A percentile compares a stretch with the other conserved stretches of the same genome.
Evolutionary conservation across 2,329 filamentous ascomycete species (phyloP).

Genomic region (Epichloe elymi): DNA sequence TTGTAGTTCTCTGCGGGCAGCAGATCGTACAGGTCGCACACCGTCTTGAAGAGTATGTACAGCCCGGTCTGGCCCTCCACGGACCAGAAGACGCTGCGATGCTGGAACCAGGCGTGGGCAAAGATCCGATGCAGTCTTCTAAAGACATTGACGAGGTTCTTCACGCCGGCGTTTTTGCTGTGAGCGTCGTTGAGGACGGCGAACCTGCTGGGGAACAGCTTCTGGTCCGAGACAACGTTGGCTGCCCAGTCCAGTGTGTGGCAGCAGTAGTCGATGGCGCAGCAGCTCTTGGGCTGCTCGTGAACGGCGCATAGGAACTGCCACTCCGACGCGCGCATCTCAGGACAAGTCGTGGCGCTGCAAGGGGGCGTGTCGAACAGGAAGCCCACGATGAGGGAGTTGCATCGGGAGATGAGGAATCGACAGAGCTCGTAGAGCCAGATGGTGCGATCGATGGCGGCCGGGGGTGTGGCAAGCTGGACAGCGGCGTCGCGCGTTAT

Average conservation of each 20-base stretch:
- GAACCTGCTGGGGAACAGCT: conserved; percentile 85
- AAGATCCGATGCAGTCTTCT: conserved; percentile 91
- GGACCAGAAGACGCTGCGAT: conserved; percentile 87
- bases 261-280: conserved; percentile 97
- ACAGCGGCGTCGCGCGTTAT: conserved; percentile 65
- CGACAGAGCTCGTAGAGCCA: conserved; percentile 98
- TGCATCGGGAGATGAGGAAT: conserved; percentile 89
- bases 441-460: conserved; percentile 69
- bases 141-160: conserved; percentile 91
- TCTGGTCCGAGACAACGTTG: conserved; percentile 84
- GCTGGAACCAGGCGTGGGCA: conserved; percentile 97
- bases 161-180: conserved; percentile 52
- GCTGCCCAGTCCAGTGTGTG: conserved; percentile 97
- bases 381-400: conserved; percentile 81
- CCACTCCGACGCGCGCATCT: conserved; percentile 99
- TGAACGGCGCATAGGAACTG: conserved; percentile 98
- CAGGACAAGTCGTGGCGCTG: conserved; percentile 77
- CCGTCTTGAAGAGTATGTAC: conserved; percentile 93
- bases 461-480: conserved; percentile 71
- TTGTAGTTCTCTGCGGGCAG: conserved; percentile 94
- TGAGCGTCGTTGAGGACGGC: conserved; percentile 41
- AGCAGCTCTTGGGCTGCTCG: conserved; percentile 91
- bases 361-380: conserved; percentile 89
- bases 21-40: conserved; percentile 83
- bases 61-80: conserved; percentile 83